Conservation (phyloP, 192 early-diverging fungal species). For the Podila verticillata region DNA sequence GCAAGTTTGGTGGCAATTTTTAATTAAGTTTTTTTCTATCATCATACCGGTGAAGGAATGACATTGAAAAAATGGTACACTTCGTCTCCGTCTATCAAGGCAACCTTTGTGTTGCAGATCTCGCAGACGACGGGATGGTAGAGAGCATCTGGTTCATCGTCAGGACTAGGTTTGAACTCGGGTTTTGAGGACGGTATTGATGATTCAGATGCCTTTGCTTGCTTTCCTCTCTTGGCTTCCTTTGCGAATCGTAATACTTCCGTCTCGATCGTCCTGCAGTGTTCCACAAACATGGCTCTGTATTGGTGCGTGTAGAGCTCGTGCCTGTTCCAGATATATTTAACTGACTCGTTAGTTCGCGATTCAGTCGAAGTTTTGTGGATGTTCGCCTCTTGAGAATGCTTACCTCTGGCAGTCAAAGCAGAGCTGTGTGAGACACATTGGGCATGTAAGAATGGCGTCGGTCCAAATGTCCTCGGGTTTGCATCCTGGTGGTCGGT, state of each 20-base stretch:
- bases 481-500: slow-evolving; percentile 23
- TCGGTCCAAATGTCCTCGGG: slow-evolving; percentile 55
- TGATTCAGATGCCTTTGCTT: background rate
- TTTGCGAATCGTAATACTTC: slow-evolving; percentile 53
- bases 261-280: slow-evolving; percentile 59
- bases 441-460: slow-evolving; percentile 68
- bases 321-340: slow-evolving; percentile 51
- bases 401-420: slow-evolving; percentile 69
- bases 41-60: slow-evolving; percentile 54
- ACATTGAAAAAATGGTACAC: slow-evolving; percentile 79
- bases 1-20: too few relatives aligned
- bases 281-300: slow-evolving; percentile 75
- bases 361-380: background rate
- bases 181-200: slow-evolving; percentile 4
- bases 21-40: too few relatives aligned
- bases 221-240: slow-evolving; percentile 20
- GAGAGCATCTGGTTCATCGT: slow-evolving; percentile 29
- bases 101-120: slow-evolving; percentile 69
- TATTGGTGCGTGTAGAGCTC: slow-evolving; percentile 68
- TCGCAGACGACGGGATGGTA: slow-evolving; percentile 68
- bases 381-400: too few relatives aligned
- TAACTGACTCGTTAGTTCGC: background rate
- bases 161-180: slow-evolving; percentile 19
- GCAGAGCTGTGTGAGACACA: slow-evolving; percentile 68
- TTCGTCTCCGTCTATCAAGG: slow-evolving; percentile 70